Base-by-base conservation (phyloP, 371 early-diverging fungal genomes). In the Mortierella sp. region DNA sequence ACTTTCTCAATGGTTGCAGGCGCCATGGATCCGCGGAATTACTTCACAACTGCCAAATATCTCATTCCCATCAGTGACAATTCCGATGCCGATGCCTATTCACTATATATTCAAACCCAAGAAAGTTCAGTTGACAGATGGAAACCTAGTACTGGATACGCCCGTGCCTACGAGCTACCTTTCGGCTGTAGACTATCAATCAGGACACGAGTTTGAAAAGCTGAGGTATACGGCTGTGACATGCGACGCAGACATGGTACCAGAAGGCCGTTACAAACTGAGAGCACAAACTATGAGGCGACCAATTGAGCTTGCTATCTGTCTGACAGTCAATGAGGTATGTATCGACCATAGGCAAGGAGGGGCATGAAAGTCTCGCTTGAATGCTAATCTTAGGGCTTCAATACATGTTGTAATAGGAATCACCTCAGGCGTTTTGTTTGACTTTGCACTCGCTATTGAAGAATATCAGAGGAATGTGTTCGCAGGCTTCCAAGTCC, bases 241-340 rank as follows among this genome's bases (percentile, higher is more conserved):
- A 7, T 88, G 86, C 63, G 91, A 92, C 68, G 89, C 95, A 4
- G 88, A 95, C 62, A 84, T 92, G 53, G 95, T 94, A 65, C 76
- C 74, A n/a, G 76, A 82, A 19, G 79, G 88, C 6, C 80, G 84
- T 10, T 96, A 94, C 79, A 88, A 86, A n/a, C 85, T 96, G 50
- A 84, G 96, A 52, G 93, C 92, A 60, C 83, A 85, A 17, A 81
- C 85, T 50, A 81, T 87, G 64, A 81, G 86, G 46, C 84, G 86
- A 48, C 52, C 83, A 34, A 92, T 95, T 9, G 96, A 96, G 73
- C 71, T 96, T 19, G 90, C 89, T 41, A 84, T 92, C 41, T 94
- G 94, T 48, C 82, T 95, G 51, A 96, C 96, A n/a, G 93, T 95
- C 89, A 95, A 95, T 84, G 94, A 95, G 81, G 88, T 85, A 81